Evolutionary conservation across 78 protist genomes (phyloP).

Genomic region (Planoprotostelium fungivorum): DNA sequence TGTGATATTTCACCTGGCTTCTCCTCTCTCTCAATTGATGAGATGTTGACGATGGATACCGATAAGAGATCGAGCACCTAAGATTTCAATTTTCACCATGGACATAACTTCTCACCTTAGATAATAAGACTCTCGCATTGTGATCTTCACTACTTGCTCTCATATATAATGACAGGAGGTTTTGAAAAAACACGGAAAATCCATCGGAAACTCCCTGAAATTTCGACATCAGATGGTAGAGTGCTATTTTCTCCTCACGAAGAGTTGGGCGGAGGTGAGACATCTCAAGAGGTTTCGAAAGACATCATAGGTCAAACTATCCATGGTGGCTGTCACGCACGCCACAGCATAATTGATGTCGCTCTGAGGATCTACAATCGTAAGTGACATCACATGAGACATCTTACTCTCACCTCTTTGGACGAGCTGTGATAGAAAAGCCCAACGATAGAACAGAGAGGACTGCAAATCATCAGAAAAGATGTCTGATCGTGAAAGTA

Average conservation of each 20-base stretch:
- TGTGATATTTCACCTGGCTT: neutral
- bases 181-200: neutral
- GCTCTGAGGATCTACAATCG: neutral
- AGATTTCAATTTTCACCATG: neutral
- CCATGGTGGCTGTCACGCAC: neutral
- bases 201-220: neutral
- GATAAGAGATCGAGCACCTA: neutral
- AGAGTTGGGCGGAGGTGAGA: neutral
- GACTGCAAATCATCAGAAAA: too few species aligned
- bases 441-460: neutral
- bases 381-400: too few species aligned
- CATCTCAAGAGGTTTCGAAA: neutral
- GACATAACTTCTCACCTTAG: neutral
- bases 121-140: neutral
- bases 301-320: too few species aligned
- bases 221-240: neutral
- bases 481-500: too few species aligned
- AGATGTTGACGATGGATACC: neutral
- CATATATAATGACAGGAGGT: neutral
- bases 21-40: neutral
- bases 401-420: neutral
- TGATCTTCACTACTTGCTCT: neutral
- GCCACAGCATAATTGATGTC: neutral
- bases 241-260: neutral
- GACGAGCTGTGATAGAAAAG: neutral